These are phyloP conservation scores for Dalechampia spathulata DNA, from an alignment of 441 rosid species.

Conservation along the genomic window DNA sequence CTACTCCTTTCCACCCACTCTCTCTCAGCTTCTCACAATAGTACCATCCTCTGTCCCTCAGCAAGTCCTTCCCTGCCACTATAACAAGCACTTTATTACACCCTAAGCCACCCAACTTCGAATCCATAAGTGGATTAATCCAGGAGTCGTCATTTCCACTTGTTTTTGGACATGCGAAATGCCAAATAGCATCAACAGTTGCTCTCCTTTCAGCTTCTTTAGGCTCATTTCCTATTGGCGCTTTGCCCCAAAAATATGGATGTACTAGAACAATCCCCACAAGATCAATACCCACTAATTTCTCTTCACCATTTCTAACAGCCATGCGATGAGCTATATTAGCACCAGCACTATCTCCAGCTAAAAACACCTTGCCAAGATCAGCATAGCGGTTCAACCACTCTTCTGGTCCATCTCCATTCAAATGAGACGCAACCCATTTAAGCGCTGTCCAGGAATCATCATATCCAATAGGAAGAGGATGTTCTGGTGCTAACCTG, in stretches of 20 bases:
- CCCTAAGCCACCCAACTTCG: conserved; percentile 10
- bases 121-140: conserved; percentile 17
- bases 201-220: too few species aligned
- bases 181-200: too few species aligned
- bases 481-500: conserved; percentile 28
- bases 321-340: conserved; percentile 35
- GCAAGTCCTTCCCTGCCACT: conserved; percentile 13
- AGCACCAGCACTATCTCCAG: conserved; percentile 33
- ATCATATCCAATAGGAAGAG: conserved; percentile 27
- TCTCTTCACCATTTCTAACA: too few species aligned
- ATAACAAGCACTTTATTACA: conserved; percentile 17
- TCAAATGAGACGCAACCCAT: conserved; percentile 30
- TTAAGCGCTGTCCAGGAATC: conserved; percentile 33
- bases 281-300: too few species aligned
- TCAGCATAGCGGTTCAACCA: conserved; percentile 33
- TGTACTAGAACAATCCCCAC: too few species aligned
- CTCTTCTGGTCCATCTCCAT: conserved; percentile 26
- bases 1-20: conserved; percentile 19
- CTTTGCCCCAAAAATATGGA: too few species aligned
- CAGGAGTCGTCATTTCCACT: conserved; percentile 10
- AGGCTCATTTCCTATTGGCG: too few species aligned
- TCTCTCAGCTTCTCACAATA: conserved; percentile 15
- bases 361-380: conserved; percentile 22
- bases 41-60: conserved; percentile 15
- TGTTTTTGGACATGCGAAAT: too few species aligned